phyloP scores from a whole-genome alignment of 805 yeast genomes.

The Candida ipomoeae region DNA sequence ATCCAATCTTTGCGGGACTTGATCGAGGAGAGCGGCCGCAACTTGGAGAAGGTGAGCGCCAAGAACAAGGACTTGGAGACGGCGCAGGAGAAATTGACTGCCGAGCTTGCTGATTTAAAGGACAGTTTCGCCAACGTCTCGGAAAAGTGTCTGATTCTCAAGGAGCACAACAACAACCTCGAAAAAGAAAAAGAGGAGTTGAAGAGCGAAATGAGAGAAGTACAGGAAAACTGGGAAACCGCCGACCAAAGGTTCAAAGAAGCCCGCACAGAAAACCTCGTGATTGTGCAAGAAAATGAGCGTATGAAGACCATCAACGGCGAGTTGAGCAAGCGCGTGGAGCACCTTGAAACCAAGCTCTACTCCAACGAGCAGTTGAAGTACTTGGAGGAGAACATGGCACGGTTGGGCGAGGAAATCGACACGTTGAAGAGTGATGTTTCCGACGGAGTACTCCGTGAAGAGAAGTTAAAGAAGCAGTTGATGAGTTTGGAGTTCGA shows the following conservation, averaged over 20 bases:
- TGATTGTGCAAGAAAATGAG: constrained; percentile 63
- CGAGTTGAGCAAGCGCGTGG: constrained; percentile 45
- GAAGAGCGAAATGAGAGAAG: constrained; percentile 29
- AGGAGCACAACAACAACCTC: constrained; percentile 33
- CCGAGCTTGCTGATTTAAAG: constrained; percentile 25
- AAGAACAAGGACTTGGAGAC: constrained; percentile 23
- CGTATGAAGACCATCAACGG: constrained; percentile 53
- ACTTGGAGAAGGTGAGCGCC: constrained; percentile 51
- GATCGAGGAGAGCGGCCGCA: constrained; percentile 56
- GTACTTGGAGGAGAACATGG: constrained; percentile 57
- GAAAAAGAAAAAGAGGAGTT: constrained; percentile 31
- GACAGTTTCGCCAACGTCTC: constrained; percentile 17
- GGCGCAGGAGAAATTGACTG: constrained; percentile 26
- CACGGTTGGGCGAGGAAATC: constrained; percentile 48
- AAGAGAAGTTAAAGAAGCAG: constrained; percentile 47
- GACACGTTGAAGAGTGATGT: constrained; percentile 44
- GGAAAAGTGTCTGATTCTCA: constrained; percentile 19
- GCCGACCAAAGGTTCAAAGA: constrained; percentile 29
- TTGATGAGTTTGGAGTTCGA: constrained; percentile 52
- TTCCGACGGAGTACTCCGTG: constrained; percentile 49
- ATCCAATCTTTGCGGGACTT: constrained; percentile 53
- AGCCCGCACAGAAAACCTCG: constrained; percentile 48
- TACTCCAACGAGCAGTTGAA: constrained; percentile 50
- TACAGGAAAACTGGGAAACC: constrained; percentile 26
- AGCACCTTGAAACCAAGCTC: constrained; percentile 45